Percentiles rank a stretch among this genome's conserved stretches.
These are phyloP conservation scores for Heteromeles arbutifolia DNA, from an alignment of 306 rosid species.

Conservation along the genomic window DNA sequence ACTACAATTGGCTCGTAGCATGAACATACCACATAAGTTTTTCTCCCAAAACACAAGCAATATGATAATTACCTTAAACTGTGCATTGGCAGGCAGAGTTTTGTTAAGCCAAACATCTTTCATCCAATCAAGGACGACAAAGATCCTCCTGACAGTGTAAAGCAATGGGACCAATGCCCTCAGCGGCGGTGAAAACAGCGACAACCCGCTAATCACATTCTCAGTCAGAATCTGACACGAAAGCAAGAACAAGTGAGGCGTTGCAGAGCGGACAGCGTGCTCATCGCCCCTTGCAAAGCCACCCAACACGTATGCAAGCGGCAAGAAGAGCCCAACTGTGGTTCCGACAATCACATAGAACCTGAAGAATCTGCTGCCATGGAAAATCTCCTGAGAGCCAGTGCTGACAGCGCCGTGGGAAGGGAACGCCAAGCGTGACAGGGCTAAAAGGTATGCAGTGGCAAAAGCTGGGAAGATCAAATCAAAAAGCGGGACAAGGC, in stretches of 20 bases:
- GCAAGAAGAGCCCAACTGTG: slow-evolving; percentile 63
- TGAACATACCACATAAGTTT: neutral
- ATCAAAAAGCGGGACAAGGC: slow-evolving; percentile 69
- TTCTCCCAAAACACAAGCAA: neutral
- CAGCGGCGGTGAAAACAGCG: slow-evolving; percentile 73
- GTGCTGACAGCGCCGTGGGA: slow-evolving; percentile 10
- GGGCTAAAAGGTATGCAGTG: slow-evolving; percentile 52
- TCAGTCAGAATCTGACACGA: slow-evolving; percentile 76
- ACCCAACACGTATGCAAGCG: slow-evolving; percentile 73
- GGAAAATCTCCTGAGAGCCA: slow-evolving; percentile 36
- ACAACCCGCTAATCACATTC: slow-evolving; percentile 59
- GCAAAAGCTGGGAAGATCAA: slow-evolving; percentile 58
- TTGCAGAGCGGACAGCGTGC: slow-evolving; percentile 70
- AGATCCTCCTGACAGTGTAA: slow-evolving; percentile 63
- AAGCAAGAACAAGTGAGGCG: slow-evolving; percentile 69
- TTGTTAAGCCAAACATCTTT: slow-evolving; percentile 65
- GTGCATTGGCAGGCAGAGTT: slow-evolving; percentile 57
- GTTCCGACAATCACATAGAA: slow-evolving; percentile 61
- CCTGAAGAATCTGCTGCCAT: slow-evolving; percentile 47
- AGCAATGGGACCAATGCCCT: slow-evolving; percentile 74
- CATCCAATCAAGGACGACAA: slow-evolving; percentile 68
- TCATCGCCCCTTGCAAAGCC: slow-evolving; percentile 88
- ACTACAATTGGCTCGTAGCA: neutral
- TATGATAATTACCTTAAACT: slow-evolving; percentile 31
- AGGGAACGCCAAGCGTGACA: slow-evolving; percentile 62